Base-by-base conservation (phyloP, 192 early-diverging fungal genomes). In the Coemansia sp. region DNA sequence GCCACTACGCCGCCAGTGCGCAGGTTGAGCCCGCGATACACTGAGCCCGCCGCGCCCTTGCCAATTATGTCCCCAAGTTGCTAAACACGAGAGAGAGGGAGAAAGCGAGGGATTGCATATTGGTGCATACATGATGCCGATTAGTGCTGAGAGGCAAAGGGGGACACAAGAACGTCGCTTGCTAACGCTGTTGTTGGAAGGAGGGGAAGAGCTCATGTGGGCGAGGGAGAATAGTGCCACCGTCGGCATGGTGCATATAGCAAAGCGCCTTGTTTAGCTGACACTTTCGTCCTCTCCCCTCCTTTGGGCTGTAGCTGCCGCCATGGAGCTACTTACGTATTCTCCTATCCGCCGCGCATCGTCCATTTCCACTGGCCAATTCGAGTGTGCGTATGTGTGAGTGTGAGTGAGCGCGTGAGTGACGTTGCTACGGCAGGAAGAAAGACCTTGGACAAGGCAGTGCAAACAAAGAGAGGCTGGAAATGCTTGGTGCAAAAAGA, bases 1-100 rank as follows among this genome's bases (percentile, higher is more conserved):
- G 91, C 91, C 20, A 90, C 86, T 1, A 89, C 86, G n/a, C 86
- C 82, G 36, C 88, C 90, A 10, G 86, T 91, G 20, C 84, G 82
- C 58, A 87, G 71, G 54, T 87, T 89, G 56, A 92, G 71, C 25
- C 88, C 91, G 32, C 84, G 85, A 71, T 87, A 92, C 8, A 93
- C 91, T 1, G 86, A 86, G 24, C 91, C 89, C 54, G 90, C 89
- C 0, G 89, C 86, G 27, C 91, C 91, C 61, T 89, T 89, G 19
- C 91, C 91, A 65, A 93, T 87, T 41, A 88, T 87, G 62, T 89
- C 88, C 11, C 91, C 91, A 22, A 90, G 79, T 79, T 87, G 82
- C 78, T 87, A 85, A 45, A 17, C 1, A 25, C 17, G 32, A 19
- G 41, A 25, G 4, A 42, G 15, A 49, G 38, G 17, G 10, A 22